Conservation (phyloP, 179 eudicot genomes). For the Silene coronaria region DNA sequence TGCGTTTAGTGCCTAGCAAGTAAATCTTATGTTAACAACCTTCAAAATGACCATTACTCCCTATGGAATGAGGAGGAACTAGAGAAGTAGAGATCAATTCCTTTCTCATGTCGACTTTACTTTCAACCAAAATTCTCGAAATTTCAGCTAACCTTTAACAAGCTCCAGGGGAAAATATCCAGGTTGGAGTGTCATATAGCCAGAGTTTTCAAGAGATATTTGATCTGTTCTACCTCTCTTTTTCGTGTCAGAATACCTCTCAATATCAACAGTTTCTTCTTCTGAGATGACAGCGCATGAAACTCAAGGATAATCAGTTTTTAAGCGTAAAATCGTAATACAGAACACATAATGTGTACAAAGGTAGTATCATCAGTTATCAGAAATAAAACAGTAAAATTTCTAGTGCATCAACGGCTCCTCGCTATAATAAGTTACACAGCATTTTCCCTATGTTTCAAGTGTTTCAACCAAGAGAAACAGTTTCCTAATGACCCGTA, state of each 20-base stretch:
- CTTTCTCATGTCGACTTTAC: not conserved
- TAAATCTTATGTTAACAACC: constrained; percentile 10
- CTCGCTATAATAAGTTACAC: not conserved
- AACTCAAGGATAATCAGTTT: constrained; percentile 4
- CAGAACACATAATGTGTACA: not conserved
- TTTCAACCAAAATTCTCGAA: constrained; percentile 1
- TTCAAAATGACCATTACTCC: constrained; percentile 1
- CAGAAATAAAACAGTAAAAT: no score
- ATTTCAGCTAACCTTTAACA: no score
- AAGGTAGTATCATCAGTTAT: no score
- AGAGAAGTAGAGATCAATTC: not conserved
- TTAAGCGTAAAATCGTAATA: not conserved
- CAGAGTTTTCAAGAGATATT: constrained; percentile 25
- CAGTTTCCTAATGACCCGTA: not conserved
- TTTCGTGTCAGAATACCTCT: constrained; percentile 25
- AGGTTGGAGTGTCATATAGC: constrained; percentile 28
- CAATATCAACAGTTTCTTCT: constrained; percentile 21
- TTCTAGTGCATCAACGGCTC: not conserved
- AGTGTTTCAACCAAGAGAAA: not conserved
- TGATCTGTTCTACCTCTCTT: constrained; percentile 7
- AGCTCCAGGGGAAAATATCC: no score
- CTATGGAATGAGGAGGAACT: not conserved
- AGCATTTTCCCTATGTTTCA: not conserved
- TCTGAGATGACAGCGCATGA: constrained; percentile 16
- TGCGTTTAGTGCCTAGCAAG: constrained; percentile 30